Percentiles rank a stretch among this genome's conserved stretches.
Evolutionary conservation across 768 basidiomycete genomes (phyloP).

Genomic region (Lactifluus piperatus): DNA sequence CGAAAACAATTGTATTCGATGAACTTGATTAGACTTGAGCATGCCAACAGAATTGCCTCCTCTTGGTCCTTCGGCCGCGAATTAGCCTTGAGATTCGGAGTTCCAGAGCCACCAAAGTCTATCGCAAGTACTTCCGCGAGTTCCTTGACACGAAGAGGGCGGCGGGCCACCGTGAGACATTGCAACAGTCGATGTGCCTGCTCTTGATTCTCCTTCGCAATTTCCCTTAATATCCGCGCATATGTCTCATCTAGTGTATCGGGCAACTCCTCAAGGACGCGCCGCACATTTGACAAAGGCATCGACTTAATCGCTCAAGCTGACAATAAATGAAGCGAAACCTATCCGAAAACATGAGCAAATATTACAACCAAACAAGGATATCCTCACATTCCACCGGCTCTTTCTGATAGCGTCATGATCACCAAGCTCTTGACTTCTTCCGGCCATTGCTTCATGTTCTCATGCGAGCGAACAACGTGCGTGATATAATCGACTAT

Average conservation of each 20-base stretch:
- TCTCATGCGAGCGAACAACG: not conserved
- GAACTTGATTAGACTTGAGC: not conserved
- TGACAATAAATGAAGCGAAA: conserved; percentile 4
- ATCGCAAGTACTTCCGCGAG: not conserved
- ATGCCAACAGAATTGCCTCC: not conserved
- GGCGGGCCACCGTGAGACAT: not conserved
- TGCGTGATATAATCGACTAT: not conserved
- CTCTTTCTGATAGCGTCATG: not conserved
- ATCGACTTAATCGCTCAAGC: not conserved
- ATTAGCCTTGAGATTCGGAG: not conserved
- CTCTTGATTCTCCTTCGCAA: not conserved
- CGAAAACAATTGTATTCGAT: not conserved
- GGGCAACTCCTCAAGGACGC: not conserved
- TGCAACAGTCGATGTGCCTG: not conserved
- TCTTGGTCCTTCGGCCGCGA: not conserved
- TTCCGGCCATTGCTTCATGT: not conserved
- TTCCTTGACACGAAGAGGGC: not conserved
- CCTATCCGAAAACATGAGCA: not conserved
- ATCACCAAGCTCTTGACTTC: not conserved
- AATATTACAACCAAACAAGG: not conserved
- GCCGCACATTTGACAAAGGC: not conserved
- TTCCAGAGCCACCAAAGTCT: not conserved
- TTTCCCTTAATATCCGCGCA: not conserved
- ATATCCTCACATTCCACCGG: not conserved
- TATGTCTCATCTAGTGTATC: not conserved